Conservation (phyloP, 1,284 basidiomycete species). For the Anthracocystis panici-leucophaei region DNA sequence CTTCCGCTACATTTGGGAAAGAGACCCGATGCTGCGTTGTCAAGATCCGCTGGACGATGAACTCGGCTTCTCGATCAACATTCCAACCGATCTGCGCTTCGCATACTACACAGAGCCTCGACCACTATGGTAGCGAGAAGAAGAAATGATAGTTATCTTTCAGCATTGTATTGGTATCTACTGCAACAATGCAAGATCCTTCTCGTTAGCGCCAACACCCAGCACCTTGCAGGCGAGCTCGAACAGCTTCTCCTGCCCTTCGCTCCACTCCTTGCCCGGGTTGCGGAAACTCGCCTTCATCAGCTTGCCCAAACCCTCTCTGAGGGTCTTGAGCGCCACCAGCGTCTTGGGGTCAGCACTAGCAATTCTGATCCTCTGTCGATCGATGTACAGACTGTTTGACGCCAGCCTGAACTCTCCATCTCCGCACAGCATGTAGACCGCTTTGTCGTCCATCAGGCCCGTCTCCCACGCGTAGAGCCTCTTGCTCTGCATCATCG, state of each 20-base stretch:
- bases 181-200: constrained; percentile 48
- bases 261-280: constrained; percentile 76
- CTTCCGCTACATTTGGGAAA: not conserved
- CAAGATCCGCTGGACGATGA: no score
- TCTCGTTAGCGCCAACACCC: constrained; percentile 58
- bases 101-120: no score
- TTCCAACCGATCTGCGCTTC: constrained; percentile 25
- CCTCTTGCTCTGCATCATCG: constrained; percentile 84
- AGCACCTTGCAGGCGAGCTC: constrained; percentile 70
- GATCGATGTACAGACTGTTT: constrained; percentile 81
- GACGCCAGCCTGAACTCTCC: constrained; percentile 87
- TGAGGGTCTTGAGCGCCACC: constrained; percentile 83
- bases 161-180: constrained; percentile 15
- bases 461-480: constrained; percentile 96
- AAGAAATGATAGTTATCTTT: no score
- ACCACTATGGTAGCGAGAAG: no score
- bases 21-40: not conserved
- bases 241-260: constrained; percentile 78
- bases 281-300: constrained; percentile 74
- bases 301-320: constrained; percentile 77
- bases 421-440: constrained; percentile 90
- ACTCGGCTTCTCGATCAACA: not conserved
- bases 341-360: constrained; percentile 76
- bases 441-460: constrained; percentile 84
- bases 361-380: constrained; percentile 82